Evolutionary conservation across 495 filamentous ascomycete species (phyloP), one percentile per base, ranked within the genome.

Genomic region (Rhizodiscina lignyota): DNA sequence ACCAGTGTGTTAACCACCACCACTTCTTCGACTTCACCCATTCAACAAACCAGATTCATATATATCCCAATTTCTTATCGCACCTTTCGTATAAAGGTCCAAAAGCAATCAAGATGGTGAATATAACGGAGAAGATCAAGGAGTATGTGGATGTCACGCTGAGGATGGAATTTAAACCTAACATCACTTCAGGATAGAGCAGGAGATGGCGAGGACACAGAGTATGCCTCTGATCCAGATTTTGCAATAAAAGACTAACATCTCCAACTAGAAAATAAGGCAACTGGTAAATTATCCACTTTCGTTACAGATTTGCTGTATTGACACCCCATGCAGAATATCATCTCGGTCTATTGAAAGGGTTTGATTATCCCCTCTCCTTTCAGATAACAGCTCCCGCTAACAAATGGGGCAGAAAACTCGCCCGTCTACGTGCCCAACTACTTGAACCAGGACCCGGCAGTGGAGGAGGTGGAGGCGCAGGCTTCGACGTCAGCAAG

Each of bases 71-170:
- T n/a, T n/a, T n/a, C n/a, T n/a, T n/a, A n/a, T n/a, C n/a, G n/a
- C n/a, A n/a, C n/a, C n/a, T n/a, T n/a, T n/a, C n/a, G n/a, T n/a
- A n/a, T n/a, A n/a, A n/a, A n/a, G n/a, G 27, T 36, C 23, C 6
- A 21, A 16, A 21, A 40, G 6, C 61, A 54, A 64, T 39, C 72
- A 84, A 68, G 46, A 97, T 99, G 91, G 91, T 94, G 61, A 94
- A 94, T 64, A 94, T 99, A 38, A 94, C 89, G 35, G 91, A 99
- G 31, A 96, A 93, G 70, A 99, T 99, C 62, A 99, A 96, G 63
- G 85, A 94, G 85, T 89, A 43, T 26, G 17, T 27, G 20, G 12
- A 21, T 17, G 16, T 15, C 11, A 18, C 11, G 5, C 15, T 12
- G 12, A 15, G 22, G 23, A 10, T 43, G 44, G 13, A 37, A 40